A percentile compares a stretch with the other conserved stretches of the same genome.
Conservation (phyloP, 2,329 filamentous ascomycete species). For the Diatrype stigma region DNA sequence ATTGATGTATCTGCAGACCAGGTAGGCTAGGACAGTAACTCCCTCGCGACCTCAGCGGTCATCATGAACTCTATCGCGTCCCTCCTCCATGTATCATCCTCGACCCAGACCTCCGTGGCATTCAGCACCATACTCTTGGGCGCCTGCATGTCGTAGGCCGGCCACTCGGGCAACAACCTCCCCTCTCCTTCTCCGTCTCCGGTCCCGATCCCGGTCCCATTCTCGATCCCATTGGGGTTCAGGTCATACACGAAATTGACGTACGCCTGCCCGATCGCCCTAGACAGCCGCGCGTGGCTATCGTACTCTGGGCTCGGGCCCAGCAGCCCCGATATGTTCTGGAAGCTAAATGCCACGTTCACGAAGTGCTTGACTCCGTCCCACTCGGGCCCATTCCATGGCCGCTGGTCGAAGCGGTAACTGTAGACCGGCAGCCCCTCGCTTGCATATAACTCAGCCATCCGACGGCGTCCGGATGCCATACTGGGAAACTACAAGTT, state of each 20-base stretch:
- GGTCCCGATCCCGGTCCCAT: too few species aligned
- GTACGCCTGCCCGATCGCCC: conserved; percentile 37
- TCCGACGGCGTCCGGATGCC: conserved; percentile 41
- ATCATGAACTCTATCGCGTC: conserved; percentile 43
- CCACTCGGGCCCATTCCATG: conserved; percentile 36
- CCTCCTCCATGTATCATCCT: conserved; percentile 43
- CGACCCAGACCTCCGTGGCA: conserved; percentile 37
- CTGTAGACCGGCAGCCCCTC: conserved; percentile 36
- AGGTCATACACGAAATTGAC: conserved; percentile 38
- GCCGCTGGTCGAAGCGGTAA: conserved; percentile 46
- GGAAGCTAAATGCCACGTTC: conserved; percentile 46
- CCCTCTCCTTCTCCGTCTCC: not conserved
- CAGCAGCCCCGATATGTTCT: conserved; percentile 45
- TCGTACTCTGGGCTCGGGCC: conserved; percentile 40
- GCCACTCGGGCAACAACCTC: conserved; percentile 16
- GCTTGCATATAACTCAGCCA: conserved; percentile 37
- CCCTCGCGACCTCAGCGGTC: conserved; percentile 31
- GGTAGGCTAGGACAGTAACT: conserved; percentile 28
- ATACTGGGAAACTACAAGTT: conserved; percentile 29
- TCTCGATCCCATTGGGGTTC: conserved; percentile 36
- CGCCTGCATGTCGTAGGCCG: conserved; percentile 20
- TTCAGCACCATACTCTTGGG: conserved; percentile 45
- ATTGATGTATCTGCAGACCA: too few species aligned
- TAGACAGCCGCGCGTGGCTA: conserved; percentile 29
- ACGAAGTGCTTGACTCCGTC: conserved; percentile 43